These are phyloP conservation scores for Lactarius deliciosus DNA, from an alignment of 768 basidiomycete genomes.

Conservation along the genomic window DNA sequence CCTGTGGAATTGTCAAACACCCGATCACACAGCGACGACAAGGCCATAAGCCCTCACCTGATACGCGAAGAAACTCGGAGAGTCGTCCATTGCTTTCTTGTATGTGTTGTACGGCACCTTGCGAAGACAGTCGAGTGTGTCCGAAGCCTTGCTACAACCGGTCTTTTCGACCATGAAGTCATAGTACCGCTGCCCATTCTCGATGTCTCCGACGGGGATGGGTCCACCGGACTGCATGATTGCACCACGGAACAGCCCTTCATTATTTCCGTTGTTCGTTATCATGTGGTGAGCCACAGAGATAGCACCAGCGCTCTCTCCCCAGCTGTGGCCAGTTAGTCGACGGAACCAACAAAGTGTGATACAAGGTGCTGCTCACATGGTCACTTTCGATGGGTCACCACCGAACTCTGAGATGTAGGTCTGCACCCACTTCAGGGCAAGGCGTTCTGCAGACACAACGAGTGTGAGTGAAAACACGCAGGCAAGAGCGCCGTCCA, in stretches of 20 bases:
- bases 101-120: conserved; percentile 37
- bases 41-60: conserved; percentile 31
- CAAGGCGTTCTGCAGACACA: conserved; percentile 47
- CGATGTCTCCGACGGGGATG: conserved; percentile 34
- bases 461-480: not conserved
- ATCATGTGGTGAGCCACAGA: conserved; percentile 46
- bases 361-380: conserved; percentile 39
- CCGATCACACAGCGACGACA: not conserved
- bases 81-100: conserved; percentile 36
- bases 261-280: conserved; percentile 40
- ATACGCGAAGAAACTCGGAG: conserved; percentile 37
- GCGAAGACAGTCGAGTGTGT: conserved; percentile 48
- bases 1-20: conserved; percentile 23
- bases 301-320: conserved; percentile 56
- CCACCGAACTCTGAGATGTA: conserved; percentile 66
- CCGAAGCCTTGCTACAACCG: conserved; percentile 37
- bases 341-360: not conserved
- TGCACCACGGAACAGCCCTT: conserved; percentile 44
- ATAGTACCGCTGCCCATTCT: conserved; percentile 40
- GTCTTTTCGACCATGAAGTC: conserved; percentile 42
- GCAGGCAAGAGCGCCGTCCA: not conserved
- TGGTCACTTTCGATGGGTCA: conserved; percentile 58
- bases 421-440: conserved; percentile 64
- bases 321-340: conserved; percentile 39
- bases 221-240: conserved; percentile 49